Conservation (phyloP, 1,284 basidiomycete species). For the Rhodotorula sp. region DNA sequence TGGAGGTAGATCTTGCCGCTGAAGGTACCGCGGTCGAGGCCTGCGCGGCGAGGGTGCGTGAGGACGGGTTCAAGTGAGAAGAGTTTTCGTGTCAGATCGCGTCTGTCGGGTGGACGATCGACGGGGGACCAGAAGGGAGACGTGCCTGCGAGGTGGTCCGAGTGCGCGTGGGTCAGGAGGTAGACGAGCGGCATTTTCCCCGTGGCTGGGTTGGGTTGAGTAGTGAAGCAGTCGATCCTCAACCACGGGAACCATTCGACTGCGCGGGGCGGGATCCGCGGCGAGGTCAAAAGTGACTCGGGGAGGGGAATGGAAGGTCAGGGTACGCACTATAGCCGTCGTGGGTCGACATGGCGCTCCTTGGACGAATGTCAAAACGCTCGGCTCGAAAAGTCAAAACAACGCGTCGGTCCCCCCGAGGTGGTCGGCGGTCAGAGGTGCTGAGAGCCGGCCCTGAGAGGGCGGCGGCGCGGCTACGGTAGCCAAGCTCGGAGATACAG, state of each 20-base stretch:
- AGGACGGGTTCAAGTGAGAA: too few relatives aligned
- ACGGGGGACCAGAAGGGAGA: too few relatives aligned
- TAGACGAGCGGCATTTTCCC: slow-evolving; percentile 20
- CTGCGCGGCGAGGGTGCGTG: background rate
- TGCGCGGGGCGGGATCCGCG: background rate
- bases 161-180: slow-evolving; percentile 43
- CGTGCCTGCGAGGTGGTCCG: slow-evolving; percentile 41
- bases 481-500: too few relatives aligned
- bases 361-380: too few relatives aligned
- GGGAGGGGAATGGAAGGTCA: background rate
- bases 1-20: slow-evolving; percentile 30
- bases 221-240: slow-evolving; percentile 37
- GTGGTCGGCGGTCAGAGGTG: too few relatives aligned
- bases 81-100: too few relatives aligned
- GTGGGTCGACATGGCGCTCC: slow-evolving; percentile 25
- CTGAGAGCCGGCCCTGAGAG: too few relatives aligned
- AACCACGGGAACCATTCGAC: slow-evolving; percentile 35
- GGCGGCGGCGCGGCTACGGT: too few relatives aligned
- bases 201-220: slow-evolving; percentile 19
- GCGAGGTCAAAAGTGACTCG: background rate
- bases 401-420: too few relatives aligned
- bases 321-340: slow-evolving; percentile 22
- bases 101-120: too few relatives aligned
- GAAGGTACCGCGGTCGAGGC: slow-evolving; percentile 34
- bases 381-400: too few relatives aligned